Evolutionary conservation across 2,329 filamentous ascomycete species (phyloP).

Genomic region (Fusarium newnesense): DNA sequence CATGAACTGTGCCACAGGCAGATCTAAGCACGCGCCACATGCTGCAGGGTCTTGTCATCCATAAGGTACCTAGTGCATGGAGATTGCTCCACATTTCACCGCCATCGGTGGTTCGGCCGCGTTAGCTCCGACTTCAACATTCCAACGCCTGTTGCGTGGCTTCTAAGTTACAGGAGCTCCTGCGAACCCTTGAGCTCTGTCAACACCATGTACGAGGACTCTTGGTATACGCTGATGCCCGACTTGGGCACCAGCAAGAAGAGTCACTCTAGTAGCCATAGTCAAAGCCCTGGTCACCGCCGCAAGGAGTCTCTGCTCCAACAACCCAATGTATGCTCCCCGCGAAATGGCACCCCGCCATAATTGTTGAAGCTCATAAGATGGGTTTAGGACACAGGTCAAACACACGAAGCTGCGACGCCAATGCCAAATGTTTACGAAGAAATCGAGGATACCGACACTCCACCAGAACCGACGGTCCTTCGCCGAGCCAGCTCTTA

Average conservation of each 20-base stretch:
- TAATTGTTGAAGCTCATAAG: constrained; percentile 40
- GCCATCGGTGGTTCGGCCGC: constrained; percentile 46
- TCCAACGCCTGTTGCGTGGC: constrained; percentile 45
- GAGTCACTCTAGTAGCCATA: constrained; percentile 55
- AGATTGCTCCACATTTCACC: constrained; percentile 24
- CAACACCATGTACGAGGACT: constrained; percentile 79
- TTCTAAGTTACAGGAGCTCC: constrained; percentile 37
- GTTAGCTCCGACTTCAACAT: constrained; percentile 42
- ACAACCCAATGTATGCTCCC: constrained; percentile 65
- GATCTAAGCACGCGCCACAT: constrained; percentile 28
- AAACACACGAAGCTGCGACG: constrained; percentile 61
- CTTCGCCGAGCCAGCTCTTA: constrained; percentile 77
- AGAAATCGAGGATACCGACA: constrained; percentile 63
- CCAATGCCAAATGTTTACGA: constrained; percentile 69
- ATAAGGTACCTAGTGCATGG: constrained; percentile 7
- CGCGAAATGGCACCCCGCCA: constrained; percentile 18
- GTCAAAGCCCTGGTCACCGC: constrained; percentile 64
- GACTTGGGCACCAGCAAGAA: constrained; percentile 66
- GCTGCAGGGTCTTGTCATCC: constrained; percentile 1
- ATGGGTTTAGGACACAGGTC: constrained; percentile 61
- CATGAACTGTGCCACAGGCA: constrained; percentile 18
- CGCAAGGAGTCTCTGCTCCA: constrained; percentile 77
- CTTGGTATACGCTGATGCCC: constrained; percentile 83
- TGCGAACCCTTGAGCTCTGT: constrained; percentile 29
- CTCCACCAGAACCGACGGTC: constrained; percentile 73